These are phyloP conservation scores for Torulaspora pretoriensis DNA, from an alignment of 1,139 yeast species.

Conservation along the genomic window DNA sequence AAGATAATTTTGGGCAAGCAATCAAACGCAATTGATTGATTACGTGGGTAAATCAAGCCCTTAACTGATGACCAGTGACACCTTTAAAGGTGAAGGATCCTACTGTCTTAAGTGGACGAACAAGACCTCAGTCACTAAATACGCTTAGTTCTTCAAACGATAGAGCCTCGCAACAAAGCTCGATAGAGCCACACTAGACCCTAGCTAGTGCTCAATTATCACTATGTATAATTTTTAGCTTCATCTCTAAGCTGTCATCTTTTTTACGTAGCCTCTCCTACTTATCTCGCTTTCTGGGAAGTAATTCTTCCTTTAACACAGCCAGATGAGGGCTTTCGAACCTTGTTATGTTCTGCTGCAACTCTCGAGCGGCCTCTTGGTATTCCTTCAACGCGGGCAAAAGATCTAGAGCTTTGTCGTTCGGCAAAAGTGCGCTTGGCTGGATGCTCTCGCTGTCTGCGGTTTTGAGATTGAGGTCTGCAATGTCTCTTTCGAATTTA, in stretches of 20 bases:
- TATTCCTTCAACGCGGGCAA: slow-evolving; percentile 15
- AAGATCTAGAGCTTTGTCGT: slow-evolving; percentile 4
- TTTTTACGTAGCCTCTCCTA: background rate
- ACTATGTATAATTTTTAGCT: too few relatives aligned
- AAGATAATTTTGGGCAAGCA: background rate
- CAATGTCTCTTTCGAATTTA: slow-evolving; percentile 16
- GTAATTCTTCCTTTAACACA: slow-evolving; percentile 1
- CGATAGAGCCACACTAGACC: too few relatives aligned
- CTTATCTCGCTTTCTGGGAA: background rate
- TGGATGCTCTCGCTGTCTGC: background rate
- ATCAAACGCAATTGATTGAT: background rate
- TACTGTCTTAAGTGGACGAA: background rate
- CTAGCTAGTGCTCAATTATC: too few relatives aligned
- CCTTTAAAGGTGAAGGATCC: background rate
- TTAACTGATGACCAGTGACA: background rate
- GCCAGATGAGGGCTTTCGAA: slow-evolving; percentile 6
- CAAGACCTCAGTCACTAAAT: slow-evolving; percentile 3
- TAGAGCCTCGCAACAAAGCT: too few relatives aligned
- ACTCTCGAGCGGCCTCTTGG: slow-evolving; percentile 7
- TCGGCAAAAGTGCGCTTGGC: background rate
- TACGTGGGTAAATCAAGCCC: background rate
- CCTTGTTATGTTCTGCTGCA: slow-evolving; percentile 9
- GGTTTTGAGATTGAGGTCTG: slow-evolving; percentile 18
- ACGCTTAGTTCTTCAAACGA: background rate
- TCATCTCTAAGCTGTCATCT: too few relatives aligned